These are phyloP conservation scores for Scytalidium sp. DNA, from an alignment of 2,329 filamentous ascomycete species.

Conservation along the genomic window DNA sequence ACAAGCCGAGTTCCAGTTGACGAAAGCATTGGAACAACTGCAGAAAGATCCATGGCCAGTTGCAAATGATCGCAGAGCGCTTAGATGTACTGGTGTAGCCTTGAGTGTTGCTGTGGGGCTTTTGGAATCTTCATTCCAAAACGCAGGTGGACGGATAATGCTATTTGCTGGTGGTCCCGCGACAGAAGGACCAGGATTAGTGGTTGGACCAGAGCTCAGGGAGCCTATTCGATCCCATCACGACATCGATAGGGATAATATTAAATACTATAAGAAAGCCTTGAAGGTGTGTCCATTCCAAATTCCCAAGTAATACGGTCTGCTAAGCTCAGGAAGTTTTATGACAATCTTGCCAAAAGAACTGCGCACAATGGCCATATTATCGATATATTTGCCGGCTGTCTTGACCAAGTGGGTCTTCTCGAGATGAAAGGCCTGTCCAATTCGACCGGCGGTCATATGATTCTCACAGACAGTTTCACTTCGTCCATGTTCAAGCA, in stretches of 20 bases:
- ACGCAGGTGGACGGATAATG: slow-evolving; percentile 94
- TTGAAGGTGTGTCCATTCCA: slow-evolving; percentile 65
- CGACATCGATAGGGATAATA: slow-evolving; percentile 97
- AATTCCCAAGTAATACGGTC: neutral
- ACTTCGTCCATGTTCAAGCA: slow-evolving; percentile 99
- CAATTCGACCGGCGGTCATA: slow-evolving; percentile 95
- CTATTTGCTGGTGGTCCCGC: slow-evolving; percentile 92
- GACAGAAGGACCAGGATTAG: slow-evolving; percentile 94
- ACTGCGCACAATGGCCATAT: slow-evolving; percentile 96
- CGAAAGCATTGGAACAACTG: slow-evolving; percentile 89
- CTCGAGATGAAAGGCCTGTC: slow-evolving; percentile 97
- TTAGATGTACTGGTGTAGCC: slow-evolving; percentile 95
- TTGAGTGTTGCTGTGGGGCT: slow-evolving; percentile 91
- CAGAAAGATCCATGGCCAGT: slow-evolving; percentile 98
- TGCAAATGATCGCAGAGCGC: slow-evolving; percentile 82
- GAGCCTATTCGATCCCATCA: slow-evolving; percentile 98
- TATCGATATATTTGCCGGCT: slow-evolving; percentile 96
- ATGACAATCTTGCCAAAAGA: slow-evolving; percentile 89
- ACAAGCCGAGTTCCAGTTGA: slow-evolving; percentile 95
- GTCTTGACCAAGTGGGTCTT: slow-evolving; percentile 93
- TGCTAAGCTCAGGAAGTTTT: slow-evolving; percentile 62
- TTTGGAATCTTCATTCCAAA: slow-evolving; percentile 92
- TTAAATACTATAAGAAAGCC: slow-evolving; percentile 99
- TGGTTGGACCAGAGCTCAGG: slow-evolving; percentile 91
- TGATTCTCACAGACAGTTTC: slow-evolving; percentile 97